These are phyloP conservation scores for Cajanus cajan DNA, from an alignment of 306 rosid species.

Conservation along the genomic window DNA sequence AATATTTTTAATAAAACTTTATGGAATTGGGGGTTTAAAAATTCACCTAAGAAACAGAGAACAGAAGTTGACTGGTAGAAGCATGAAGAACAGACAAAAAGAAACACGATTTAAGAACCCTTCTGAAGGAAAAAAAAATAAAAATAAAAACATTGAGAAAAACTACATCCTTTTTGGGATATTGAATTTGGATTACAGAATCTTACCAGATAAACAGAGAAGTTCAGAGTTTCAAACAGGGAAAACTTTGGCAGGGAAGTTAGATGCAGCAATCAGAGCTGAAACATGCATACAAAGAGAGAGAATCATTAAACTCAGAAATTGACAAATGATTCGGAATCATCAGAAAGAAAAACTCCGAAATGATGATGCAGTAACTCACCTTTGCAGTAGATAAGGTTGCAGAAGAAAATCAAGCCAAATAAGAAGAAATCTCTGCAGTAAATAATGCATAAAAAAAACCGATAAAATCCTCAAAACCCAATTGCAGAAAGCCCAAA, in stretches of 20 bases:
- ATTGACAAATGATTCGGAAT: not conserved
- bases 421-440: not conserved
- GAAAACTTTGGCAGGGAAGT: not conserved
- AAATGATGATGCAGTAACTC: not conserved
- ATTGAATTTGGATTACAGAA: not conserved
- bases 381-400: constrained; percentile 21
- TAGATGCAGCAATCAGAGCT: not conserved
- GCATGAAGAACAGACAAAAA: not conserved
- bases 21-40: not conserved
- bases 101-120: not conserved
- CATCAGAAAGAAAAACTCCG: not conserved
- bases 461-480: not conserved
- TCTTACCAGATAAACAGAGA: constrained; percentile 2
- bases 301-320: not conserved
- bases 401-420: not conserved
- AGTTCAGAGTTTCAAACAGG: constrained; percentile 2
- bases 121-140: not conserved
- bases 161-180: not conserved
- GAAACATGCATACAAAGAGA: not conserved
- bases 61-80: not conserved
- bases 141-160: not conserved
- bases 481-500: not conserved
- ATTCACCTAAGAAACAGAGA: not conserved
- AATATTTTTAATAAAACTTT: not conserved
- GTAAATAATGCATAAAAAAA: not conserved